A percentile compares a stretch with the other conserved stretches of the same genome.
phyloP scores from a whole-genome alignment of 192 early-diverging fungal genomes.

The Podila verticillata region DNA sequence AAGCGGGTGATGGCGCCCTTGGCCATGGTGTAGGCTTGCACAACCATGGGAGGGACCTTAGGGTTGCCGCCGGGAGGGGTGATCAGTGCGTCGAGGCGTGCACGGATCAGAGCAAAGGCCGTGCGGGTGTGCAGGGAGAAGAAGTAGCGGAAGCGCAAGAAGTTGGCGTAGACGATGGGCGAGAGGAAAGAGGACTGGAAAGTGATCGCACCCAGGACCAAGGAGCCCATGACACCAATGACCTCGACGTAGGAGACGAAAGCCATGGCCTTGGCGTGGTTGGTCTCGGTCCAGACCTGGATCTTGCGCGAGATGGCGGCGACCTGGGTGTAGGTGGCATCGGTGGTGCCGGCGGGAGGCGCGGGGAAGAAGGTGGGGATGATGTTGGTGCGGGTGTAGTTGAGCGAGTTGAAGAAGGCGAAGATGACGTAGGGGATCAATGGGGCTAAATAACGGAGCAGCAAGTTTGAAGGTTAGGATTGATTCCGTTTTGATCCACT shows the following conservation, averaged over 20 bases:
- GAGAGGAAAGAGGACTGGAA: constrained; percentile 62
- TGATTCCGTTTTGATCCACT: not conserved
- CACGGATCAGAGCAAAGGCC: constrained; percentile 50
- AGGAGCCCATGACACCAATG: constrained; percentile 69
- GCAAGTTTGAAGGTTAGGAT: not conserved
- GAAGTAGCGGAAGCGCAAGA: constrained; percentile 78
- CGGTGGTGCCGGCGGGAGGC: constrained; percentile 12
- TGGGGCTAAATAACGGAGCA: constrained; percentile 58
- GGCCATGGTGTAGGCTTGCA: constrained; percentile 50
- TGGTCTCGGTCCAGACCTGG: constrained; percentile 62
- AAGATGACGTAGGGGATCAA: constrained; percentile 79
- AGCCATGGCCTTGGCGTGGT: constrained; percentile 71
- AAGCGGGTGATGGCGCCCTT: constrained; percentile 42
- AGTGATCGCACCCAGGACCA: constrained; percentile 63
- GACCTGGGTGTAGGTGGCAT: constrained; percentile 37
- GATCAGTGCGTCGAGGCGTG: constrained; percentile 43
- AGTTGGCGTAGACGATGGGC: constrained; percentile 72
- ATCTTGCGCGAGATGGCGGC: constrained; percentile 58
- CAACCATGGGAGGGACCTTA: constrained; percentile 54
- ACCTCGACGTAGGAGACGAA: constrained; percentile 77
- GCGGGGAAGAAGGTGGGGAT: constrained; percentile 71
- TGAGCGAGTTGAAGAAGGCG: constrained; percentile 79
- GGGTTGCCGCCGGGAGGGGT: constrained; percentile 58
- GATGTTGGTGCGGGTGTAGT: constrained; percentile 73
- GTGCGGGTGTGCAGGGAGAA: constrained; percentile 63